These are phyloP conservation scores for Galerina marginata DNA, from an alignment of 768 basidiomycete species.

Conservation along the genomic window DNA sequence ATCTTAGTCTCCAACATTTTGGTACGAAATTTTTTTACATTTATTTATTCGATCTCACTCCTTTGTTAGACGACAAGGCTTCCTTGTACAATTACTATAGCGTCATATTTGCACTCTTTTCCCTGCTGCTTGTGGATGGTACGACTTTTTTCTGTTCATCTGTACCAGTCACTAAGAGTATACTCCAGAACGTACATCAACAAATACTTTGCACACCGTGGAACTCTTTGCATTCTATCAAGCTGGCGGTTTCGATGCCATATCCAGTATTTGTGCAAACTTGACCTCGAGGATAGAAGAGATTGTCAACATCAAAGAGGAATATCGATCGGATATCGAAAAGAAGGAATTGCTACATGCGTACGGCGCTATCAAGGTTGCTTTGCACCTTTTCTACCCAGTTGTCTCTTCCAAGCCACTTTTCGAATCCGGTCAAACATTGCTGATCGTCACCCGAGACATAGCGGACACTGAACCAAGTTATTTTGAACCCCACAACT, in stretches of 20 bases:
- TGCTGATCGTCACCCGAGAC: constrained; percentile 71
- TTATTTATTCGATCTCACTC: background rate
- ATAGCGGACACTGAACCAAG: constrained; percentile 78
- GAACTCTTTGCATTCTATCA: constrained; percentile 78
- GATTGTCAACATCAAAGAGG: constrained; percentile 52
- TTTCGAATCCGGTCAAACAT: constrained; percentile 86
- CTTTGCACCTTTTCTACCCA: constrained; percentile 75
- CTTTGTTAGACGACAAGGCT: constrained; percentile 31
- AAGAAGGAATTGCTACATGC: constrained; percentile 76
- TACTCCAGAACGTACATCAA: constrained; percentile 71
- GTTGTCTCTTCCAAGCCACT: constrained; percentile 81
- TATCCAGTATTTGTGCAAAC: constrained; percentile 60
- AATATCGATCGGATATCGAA: constrained; percentile 60
- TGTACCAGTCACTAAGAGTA: constrained; percentile 13
- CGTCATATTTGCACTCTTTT: constrained; percentile 51
- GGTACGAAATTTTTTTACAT: constrained; percentile 46
- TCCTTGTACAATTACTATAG: constrained; percentile 52
- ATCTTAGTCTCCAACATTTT: constrained; percentile 58
- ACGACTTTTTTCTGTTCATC: constrained; percentile 13
- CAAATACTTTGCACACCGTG: constrained; percentile 81
- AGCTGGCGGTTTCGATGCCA: constrained; percentile 69
- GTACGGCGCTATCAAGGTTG: constrained; percentile 81
- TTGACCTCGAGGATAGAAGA: constrained; percentile 65
- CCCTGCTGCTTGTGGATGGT: constrained; percentile 56
- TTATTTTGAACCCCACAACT: constrained; percentile 86